phyloP scores from a whole-genome alignment of 345 rosid species.

The Eucalyptus coolabah region DNA sequence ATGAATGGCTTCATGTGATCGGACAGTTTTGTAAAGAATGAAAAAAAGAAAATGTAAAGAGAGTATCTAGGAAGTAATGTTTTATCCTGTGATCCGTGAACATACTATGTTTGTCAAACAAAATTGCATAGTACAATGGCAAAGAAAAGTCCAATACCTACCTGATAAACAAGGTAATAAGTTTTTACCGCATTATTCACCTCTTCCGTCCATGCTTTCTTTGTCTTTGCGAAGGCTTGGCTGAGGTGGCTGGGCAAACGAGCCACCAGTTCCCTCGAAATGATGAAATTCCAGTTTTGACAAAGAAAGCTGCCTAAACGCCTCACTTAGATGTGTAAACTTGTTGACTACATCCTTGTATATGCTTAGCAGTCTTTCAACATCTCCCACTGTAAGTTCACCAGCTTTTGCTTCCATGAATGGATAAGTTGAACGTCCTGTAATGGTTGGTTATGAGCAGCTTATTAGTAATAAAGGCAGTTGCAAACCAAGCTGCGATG shows the following conservation, averaged over 20 bases:
- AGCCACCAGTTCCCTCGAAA: not conserved
- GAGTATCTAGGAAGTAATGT: not conserved
- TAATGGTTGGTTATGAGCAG: not conserved
- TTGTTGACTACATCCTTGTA: conserved; percentile 49
- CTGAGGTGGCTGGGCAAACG: not conserved
- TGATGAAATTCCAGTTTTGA: not conserved
- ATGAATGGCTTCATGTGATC: not conserved
- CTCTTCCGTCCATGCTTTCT: not conserved
- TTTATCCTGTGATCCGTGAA: not conserved
- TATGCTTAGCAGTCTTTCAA: conserved; percentile 27
- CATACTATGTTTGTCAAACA: not conserved
- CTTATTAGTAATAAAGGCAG: not conserved
- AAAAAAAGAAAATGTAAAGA: not conserved
- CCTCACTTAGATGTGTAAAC: conserved; percentile 16
- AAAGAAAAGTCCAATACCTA: not conserved
- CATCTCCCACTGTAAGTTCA: conserved; percentile 32
- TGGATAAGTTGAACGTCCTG: conserved; percentile 27
- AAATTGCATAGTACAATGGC: not conserved
- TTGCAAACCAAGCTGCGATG: not conserved
- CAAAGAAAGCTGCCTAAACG: conserved; percentile 11
- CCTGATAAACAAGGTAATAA: not conserved
- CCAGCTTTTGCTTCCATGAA: conserved; percentile 40
- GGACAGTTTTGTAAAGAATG: not conserved
- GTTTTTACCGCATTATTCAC: not conserved
- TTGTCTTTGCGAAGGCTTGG: not conserved